Evolutionary conservation across 306 rosid species (phyloP), one percentile per base, ranked within the genome.

Genomic region (Begonia fuchsioides): DNA sequence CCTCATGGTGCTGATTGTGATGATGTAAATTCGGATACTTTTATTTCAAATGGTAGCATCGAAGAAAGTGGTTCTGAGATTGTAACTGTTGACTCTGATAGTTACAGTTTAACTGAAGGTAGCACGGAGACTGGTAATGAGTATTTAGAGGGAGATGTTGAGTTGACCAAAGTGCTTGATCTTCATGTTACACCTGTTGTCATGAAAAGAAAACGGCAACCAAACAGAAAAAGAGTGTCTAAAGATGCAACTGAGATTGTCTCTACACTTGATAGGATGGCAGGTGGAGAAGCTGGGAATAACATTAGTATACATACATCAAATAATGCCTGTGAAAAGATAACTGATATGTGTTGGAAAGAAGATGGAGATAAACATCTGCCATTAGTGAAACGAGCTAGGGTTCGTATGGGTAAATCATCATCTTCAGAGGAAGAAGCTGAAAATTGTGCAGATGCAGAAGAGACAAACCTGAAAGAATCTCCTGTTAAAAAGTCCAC

Each of bases 361-460:
- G 93, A 81, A 63, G 82, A 78, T 62, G 97, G 97, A 52, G 97
- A 88, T 52, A 86, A 78, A 67, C 97, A 88, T 67, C 66, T 88
- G 61, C 97, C 97, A 14, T 72, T 88, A 59, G 78, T 88, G 64
- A 88, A 88, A 66, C 93, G 95, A 61, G 86, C 86, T 1, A 81
- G 95, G 71, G 97, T 88, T 57, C 81, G 97, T 38, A 84, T 88
- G 97, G 77, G 88, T 18, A 68, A 84, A 68, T 61, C 69, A 54
- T 76, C 79, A 14, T 72, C 76, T 65, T 44, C 65, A 6, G 82
- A 65, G 35, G 84, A 70, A 62, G 86, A 80, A 59, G 73, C 62
- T 53, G 72, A 67, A 51, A 43, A 56, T 48, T 62, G 68, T 58
- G 16, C 49, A 13, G 71, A 58, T 52, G 32, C 54, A 35, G 79